Conservation (phyloP, 768 basidiomycete species). For the Mycena venus region DNA sequence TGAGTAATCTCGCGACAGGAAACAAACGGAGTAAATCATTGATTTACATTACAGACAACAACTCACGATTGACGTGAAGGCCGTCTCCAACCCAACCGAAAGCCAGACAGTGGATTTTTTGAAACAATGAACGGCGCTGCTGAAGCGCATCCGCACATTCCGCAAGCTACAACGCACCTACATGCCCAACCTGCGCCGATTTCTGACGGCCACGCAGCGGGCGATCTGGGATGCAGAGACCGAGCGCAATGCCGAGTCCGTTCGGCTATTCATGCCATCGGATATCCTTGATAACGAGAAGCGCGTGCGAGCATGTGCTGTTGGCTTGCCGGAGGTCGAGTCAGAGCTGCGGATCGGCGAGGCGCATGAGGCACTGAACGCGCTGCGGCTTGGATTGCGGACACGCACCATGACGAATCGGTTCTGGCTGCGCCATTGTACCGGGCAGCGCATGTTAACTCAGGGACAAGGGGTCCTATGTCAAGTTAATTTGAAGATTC, state of each 20-base stretch:
- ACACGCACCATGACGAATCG: too few species aligned
- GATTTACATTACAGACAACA: neutral
- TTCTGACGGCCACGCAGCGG: neutral
- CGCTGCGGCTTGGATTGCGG: too few species aligned
- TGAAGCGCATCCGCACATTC: neutral
- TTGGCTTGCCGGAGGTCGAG: neutral
- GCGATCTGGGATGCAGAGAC: neutral
- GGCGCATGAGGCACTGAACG: too few species aligned
- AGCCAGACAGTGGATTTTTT: neutral
- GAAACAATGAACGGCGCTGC: neutral
- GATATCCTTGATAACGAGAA: neutral
- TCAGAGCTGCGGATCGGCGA: conserved; percentile 1
- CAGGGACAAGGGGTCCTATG: conserved; percentile 11
- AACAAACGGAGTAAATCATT: neutral
- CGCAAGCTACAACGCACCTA: neutral
- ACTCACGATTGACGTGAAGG: neutral
- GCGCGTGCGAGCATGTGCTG: neutral
- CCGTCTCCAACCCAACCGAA: neutral
- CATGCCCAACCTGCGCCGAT: neutral
- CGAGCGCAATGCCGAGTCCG: neutral
- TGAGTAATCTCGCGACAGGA: neutral
- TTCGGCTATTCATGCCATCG: conserved; percentile 1
- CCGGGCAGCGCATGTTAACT: neutral
- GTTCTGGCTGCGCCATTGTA: too few species aligned
- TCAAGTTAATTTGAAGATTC: neutral